These are phyloP conservation scores for Tillandsia fasciculata DNA, from an alignment of 176 grass and related monocot genomes.

Conservation along the genomic window DNA sequence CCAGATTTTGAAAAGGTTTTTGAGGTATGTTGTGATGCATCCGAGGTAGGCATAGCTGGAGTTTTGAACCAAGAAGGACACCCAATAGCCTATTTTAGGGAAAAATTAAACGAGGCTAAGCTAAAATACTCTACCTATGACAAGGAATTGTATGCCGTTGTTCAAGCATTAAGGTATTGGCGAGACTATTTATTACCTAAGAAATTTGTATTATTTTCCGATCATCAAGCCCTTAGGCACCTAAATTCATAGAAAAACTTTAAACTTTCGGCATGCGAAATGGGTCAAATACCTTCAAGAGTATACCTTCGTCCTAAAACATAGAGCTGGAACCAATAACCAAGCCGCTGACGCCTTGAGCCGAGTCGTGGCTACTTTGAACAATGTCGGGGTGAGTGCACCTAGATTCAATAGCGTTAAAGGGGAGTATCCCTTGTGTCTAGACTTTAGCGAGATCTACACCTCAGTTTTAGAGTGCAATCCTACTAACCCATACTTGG, in stretches of 20 bases:
- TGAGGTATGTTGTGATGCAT: constrained; percentile 6
- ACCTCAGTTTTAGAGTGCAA: neutral
- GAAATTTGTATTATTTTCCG: neutral
- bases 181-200: neutral
- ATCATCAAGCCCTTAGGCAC: constrained; percentile 2
- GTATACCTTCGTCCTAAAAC: neutral
- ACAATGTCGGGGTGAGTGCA: too few relatives aligned
- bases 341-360: neutral
- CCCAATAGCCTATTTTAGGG: neutral
- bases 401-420: too few relatives aligned
- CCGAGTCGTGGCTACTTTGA: neutral
- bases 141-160: too few relatives aligned
- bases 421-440: neutral
- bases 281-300: constrained; percentile 1
- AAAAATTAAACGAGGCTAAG: neutral
- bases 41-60: too few relatives aligned
- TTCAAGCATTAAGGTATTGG: too few relatives aligned
- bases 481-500: neutral
- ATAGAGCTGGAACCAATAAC: neutral
- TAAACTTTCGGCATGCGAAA: neutral
- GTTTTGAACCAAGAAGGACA: neutral
- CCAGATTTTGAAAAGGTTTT: neutral
- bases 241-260: neutral
- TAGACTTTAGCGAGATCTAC: neutral
- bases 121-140: too few relatives aligned